These are phyloP conservation scores for Polysphondylium violaceum DNA, from an alignment of 78 protist species.

Conservation along the genomic window DNA sequence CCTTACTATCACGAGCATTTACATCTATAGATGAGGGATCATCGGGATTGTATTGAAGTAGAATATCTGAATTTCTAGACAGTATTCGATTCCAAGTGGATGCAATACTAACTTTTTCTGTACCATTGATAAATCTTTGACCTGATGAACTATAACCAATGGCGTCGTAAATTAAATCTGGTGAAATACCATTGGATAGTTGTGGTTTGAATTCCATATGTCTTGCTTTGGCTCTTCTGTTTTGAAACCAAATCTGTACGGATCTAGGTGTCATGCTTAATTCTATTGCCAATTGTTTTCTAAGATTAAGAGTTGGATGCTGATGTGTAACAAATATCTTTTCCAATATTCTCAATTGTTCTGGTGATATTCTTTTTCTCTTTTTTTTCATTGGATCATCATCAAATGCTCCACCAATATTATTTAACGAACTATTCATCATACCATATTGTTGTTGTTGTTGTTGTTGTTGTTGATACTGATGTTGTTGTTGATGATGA, in stretches of 20 bases:
- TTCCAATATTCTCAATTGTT: slow-evolving; percentile 54
- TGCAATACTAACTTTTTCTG: slow-evolving; percentile 30
- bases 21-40: slow-evolving; percentile 74
- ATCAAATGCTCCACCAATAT: slow-evolving; percentile 4
- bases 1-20: slow-evolving; percentile 41
- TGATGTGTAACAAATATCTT: slow-evolving; percentile 55
- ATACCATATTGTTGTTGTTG: neutral
- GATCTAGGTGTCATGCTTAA: slow-evolving; percentile 82
- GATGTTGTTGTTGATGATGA: neutral
- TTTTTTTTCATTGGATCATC: slow-evolving; percentile 78
- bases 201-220: slow-evolving; percentile 76
- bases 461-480: neutral
- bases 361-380: slow-evolving; percentile 73
- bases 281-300: slow-evolving; percentile 76
- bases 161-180: slow-evolving; percentile 39
- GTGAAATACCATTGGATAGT: slow-evolving; percentile 20
- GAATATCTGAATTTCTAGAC: slow-evolving; percentile 18
- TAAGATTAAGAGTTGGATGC: slow-evolving; percentile 62
- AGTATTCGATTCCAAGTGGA: slow-evolving; percentile 59
- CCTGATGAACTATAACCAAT: neutral
- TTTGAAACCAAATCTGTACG: slow-evolving; percentile 89
- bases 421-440: neutral
- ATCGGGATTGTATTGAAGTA: slow-evolving; percentile 44
- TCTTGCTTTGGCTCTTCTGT: slow-evolving; percentile 80
- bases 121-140: neutral